These are phyloP conservation scores for Schizopora paradoxa DNA, from an alignment of 1,284 basidiomycete species.

Conservation along the genomic window DNA sequence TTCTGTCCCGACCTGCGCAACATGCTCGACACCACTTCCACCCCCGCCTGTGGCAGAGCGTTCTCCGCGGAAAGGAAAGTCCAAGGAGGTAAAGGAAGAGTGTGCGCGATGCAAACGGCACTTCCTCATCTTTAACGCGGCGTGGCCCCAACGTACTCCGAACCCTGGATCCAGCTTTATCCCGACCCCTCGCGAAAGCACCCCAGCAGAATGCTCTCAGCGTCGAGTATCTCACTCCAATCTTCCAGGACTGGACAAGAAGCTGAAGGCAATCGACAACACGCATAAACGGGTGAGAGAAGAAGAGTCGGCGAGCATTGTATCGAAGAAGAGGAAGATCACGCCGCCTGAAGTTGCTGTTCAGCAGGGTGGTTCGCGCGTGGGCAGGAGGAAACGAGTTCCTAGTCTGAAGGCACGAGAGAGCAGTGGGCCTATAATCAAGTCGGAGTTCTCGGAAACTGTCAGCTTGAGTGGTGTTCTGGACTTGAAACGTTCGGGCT, in stretches of 20 bases:
- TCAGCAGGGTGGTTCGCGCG: neutral
- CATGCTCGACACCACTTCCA: constrained; percentile 24
- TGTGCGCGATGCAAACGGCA: constrained; percentile 76
- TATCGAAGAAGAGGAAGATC: neutral
- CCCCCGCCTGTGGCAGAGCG: constrained; percentile 19
- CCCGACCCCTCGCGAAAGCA: constrained; percentile 50
- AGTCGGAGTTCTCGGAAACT: constrained; percentile 23
- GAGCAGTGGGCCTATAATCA: constrained; percentile 26
- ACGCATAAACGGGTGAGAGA: constrained; percentile 7
- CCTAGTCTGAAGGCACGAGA: constrained; percentile 33
- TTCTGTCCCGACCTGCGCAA: constrained; percentile 27
- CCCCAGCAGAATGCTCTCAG: constrained; percentile 35
- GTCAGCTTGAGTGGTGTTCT: constrained; percentile 19
- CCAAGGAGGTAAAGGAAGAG: constrained; percentile 52
- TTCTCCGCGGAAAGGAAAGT: constrained; percentile 32
- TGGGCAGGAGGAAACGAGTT: constrained; percentile 11
- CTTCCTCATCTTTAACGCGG: constrained; percentile 60
- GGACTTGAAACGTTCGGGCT: too few relatives aligned
- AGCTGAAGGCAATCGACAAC: constrained; percentile 10
- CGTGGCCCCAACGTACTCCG: constrained; percentile 62
- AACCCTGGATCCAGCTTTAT: constrained; percentile 41
- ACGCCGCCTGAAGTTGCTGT: neutral
- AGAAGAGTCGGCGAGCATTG: neutral
- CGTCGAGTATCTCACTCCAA: neutral
- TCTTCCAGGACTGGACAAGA: constrained; percentile 10